Percentiles rank a stretch among this genome's conserved stretches.
phyloP scores from a whole-genome alignment of 805 yeast species.

The Cyberlindnera samutprakarnensis region DNA sequence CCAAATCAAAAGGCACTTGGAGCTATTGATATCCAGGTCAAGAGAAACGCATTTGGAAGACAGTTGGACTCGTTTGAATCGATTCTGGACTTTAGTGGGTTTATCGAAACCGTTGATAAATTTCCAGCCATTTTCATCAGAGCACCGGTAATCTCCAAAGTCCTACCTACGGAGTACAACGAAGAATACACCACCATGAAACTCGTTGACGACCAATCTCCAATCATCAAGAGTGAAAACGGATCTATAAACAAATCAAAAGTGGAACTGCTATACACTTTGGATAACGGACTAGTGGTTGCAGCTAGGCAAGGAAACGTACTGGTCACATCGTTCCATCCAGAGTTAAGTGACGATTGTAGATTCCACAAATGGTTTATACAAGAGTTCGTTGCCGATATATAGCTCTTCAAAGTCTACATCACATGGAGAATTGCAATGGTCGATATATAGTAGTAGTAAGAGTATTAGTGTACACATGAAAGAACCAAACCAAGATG shows the following conservation, averaged over 20 bases:
- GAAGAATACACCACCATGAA: not conserved
- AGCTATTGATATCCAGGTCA: not conserved
- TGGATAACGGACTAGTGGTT: not conserved
- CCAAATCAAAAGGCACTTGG: slow-evolving; percentile 1
- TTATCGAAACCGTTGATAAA: not conserved
- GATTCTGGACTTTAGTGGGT: not conserved
- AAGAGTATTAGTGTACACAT: no score
- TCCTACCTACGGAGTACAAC: not conserved
- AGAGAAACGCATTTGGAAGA: slow-evolving; percentile 1
- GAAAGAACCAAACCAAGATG: no score
- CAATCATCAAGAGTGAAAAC: not conserved
- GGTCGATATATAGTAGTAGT: no score
- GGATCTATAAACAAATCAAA: not conserved
- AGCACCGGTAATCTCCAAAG: slow-evolving; percentile 1
- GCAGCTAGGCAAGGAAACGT: slow-evolving; percentile 1
- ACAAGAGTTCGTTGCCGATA: not conserved
- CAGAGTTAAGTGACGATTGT: slow-evolving; percentile 1
- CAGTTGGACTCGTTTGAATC: slow-evolving; percentile 1
- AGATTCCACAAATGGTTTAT: slow-evolving; percentile 1
- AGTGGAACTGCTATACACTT: not conserved
- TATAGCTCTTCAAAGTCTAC: no score
- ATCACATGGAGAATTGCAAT: no score
- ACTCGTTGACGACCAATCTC: not conserved
- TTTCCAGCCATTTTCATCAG: slow-evolving; percentile 1
- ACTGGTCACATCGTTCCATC: slow-evolving; percentile 1